A percentile compares a stretch with the other conserved stretches of the same genome.
Conservation (phyloP, 495 filamentous ascomycete species). For the Daldinia decipiens region DNA sequence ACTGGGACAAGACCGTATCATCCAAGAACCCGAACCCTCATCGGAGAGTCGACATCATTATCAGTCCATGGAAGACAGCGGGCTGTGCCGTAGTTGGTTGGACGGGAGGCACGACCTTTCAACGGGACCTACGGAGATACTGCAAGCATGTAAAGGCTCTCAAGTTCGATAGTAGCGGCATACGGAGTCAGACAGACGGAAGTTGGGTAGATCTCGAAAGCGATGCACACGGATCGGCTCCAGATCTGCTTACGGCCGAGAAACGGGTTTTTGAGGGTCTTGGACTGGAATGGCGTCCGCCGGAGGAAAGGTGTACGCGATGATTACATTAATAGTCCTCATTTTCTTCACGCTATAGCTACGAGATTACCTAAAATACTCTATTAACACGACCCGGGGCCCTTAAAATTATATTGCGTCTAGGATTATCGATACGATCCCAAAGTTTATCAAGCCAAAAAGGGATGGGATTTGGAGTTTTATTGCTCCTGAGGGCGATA, state of each 20-base stretch:
- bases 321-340: constrained; percentile 48
- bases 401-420: neutral
- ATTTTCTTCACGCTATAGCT: no score
- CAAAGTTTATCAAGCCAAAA: no score
- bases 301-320: constrained; percentile 80
- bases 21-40: constrained; percentile 77
- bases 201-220: constrained; percentile 70
- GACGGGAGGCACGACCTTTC: constrained; percentile 89
- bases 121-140: constrained; percentile 84
- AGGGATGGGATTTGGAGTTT: neutral
- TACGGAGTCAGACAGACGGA: constrained; percentile 73
- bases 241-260: constrained; percentile 75
- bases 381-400: no score
- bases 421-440: no score
- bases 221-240: constrained; percentile 56
- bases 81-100: constrained; percentile 91
- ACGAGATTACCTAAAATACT: no score
- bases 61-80: constrained; percentile 85
- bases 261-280: constrained; percentile 81
- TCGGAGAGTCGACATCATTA: constrained; percentile 91
- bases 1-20: constrained; percentile 56
- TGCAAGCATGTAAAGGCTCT: constrained; percentile 75
- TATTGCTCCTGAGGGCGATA: no score
- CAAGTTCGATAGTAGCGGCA: constrained; percentile 93
- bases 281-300: constrained; percentile 75